Conservation (phyloP, 1,284 basidiomycete genomes). For the Austroboletus novae-zelandiae region DNA sequence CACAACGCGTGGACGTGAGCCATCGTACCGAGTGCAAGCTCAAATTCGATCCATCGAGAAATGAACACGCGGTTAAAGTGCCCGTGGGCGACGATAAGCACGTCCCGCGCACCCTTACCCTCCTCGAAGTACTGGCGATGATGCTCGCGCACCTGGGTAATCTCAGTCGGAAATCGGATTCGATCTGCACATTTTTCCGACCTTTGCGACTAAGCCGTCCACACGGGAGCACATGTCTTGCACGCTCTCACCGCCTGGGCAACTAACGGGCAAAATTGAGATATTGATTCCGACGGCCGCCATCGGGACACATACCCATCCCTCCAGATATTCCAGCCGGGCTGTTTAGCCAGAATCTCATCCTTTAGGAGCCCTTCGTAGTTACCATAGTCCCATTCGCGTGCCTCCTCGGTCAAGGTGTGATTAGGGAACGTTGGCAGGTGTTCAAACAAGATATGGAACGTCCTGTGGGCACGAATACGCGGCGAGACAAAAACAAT, state of each 20-base stretch:
- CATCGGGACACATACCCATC: slow-evolving; percentile 59
- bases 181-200: slow-evolving; percentile 18
- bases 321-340: slow-evolving; percentile 78
- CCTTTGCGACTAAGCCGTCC: slow-evolving; percentile 73
- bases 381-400: slow-evolving; percentile 90
- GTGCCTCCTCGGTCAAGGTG: slow-evolving; percentile 60
- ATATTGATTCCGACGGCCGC: neutral
- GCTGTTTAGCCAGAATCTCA: slow-evolving; percentile 69
- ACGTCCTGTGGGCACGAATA: slow-evolving; percentile 80
- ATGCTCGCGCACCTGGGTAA: slow-evolving; percentile 64
- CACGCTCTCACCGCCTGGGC: slow-evolving; percentile 83
- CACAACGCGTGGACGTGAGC: neutral
- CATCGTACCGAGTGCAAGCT: slow-evolving; percentile 57
- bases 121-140: slow-evolving; percentile 72
- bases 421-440: slow-evolving; percentile 50
- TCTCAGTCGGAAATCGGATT: slow-evolving; percentile 2
- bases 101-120: slow-evolving; percentile 62
- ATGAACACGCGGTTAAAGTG: slow-evolving; percentile 87
- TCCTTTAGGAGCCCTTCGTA: slow-evolving; percentile 80
- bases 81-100: slow-evolving; percentile 76
- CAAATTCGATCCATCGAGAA: slow-evolving; percentile 74
- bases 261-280: slow-evolving; percentile 42
- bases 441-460: slow-evolving; percentile 74
- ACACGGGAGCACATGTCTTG: slow-evolving; percentile 78
- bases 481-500: slow-evolving; percentile 83